These are phyloP conservation scores for Rhytidhysteron rufulum DNA, from an alignment of 2,329 filamentous ascomycete species.

Conservation along the genomic window DNA sequence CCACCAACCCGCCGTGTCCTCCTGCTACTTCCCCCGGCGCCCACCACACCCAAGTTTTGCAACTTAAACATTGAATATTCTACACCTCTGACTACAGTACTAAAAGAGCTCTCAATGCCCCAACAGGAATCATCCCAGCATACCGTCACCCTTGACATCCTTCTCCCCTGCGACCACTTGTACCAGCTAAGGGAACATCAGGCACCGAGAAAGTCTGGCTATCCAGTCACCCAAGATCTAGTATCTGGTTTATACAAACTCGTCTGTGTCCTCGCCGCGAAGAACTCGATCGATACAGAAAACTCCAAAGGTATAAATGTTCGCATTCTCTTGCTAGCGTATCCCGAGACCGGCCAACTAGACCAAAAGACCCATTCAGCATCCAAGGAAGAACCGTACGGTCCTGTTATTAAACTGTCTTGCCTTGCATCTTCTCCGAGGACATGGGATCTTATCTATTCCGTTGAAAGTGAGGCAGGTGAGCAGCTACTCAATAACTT, in stretches of 20 bases:
- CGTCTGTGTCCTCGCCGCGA: slow-evolving; percentile 66
- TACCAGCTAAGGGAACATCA: slow-evolving; percentile 47
- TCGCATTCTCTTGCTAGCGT: slow-evolving; percentile 69
- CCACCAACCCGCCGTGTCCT: slow-evolving; percentile 27
- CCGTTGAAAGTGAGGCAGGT: slow-evolving; percentile 62
- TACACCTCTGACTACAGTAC: slow-evolving; percentile 38
- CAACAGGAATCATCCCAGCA: slow-evolving; percentile 19
- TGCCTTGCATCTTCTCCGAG: slow-evolving; percentile 48
- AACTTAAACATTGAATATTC: slow-evolving; percentile 42
- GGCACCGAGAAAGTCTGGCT: slow-evolving; percentile 56
- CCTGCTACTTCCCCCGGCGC: slow-evolving; percentile 44
- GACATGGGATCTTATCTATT: slow-evolving; percentile 64
- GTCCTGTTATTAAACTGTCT: slow-evolving; percentile 49
- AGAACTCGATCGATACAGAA: slow-evolving; percentile 59
- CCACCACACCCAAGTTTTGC: slow-evolving; percentile 35
- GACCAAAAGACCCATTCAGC: slow-evolving; percentile 23
- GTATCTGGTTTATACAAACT: slow-evolving; percentile 76
- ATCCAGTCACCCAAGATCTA: slow-evolving; percentile 67
- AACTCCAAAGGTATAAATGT: slow-evolving; percentile 70
- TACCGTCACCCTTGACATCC: slow-evolving; percentile 53
- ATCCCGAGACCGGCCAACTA: slow-evolving; percentile 38
- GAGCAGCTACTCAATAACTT: slow-evolving; percentile 54
- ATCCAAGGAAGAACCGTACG: slow-evolving; percentile 23
- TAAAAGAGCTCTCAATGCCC: slow-evolving; percentile 37
- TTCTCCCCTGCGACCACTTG: slow-evolving; percentile 61